Evolutionary conservation across 108 stramenopile genomes (phyloP).

Genomic region (Aurantiochytrium sp.): DNA sequence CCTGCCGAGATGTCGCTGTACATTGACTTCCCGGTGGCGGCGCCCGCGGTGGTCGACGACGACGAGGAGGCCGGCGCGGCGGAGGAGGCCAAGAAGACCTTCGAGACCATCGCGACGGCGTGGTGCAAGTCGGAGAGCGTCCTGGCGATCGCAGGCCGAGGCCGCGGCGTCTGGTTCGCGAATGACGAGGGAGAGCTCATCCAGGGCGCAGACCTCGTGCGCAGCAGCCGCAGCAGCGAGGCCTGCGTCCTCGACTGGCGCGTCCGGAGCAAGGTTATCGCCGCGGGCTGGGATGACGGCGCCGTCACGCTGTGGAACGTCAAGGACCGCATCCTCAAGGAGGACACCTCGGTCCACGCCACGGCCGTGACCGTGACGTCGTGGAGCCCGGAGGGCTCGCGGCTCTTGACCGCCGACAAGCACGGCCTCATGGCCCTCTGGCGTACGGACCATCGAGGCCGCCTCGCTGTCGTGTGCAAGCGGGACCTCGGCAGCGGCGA

Average conservation of each 20-base stretch:
- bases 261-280: constrained; percentile 33
- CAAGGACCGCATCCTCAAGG: constrained; percentile 39
- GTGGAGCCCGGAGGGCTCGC: neutral
- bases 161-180: neutral
- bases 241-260: constrained; percentile 43
- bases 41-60: no score
- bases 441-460: constrained; percentile 15
- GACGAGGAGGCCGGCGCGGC: neutral
- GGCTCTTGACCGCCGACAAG: neutral
- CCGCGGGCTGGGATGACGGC: constrained; percentile 40
- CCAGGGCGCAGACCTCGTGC: neutral
- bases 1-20: neutral
- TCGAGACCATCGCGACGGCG: neutral
- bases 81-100: neutral
- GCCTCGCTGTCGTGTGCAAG: constrained; percentile 12
- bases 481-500: constrained; percentile 15
- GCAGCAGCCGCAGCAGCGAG: constrained; percentile 38
- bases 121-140: constrained; percentile 48
- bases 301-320: constrained; percentile 47
- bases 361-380: neutral
- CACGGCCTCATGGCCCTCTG: constrained; percentile 1
- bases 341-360: constrained; percentile 41
- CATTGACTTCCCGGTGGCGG: neutral
- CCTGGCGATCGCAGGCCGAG: constrained; percentile 34
- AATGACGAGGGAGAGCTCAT: constrained; percentile 30